Evolutionary conservation across 768 basidiomycete species (phyloP), one percentile per base, ranked within the genome.

Genomic region (Russula olivacea): DNA sequence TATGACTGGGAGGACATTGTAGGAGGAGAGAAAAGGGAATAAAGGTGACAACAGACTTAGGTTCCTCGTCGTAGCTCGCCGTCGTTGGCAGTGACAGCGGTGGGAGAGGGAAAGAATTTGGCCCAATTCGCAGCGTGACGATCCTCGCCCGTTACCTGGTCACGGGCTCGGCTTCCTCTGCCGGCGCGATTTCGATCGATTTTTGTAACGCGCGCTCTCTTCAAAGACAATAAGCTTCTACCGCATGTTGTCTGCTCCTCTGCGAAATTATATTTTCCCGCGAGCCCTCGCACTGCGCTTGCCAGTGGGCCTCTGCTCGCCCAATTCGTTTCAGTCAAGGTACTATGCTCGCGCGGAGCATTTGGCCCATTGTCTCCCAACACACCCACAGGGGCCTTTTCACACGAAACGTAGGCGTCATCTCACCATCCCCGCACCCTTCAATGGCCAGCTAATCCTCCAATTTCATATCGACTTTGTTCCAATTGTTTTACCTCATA

Each of bases 401-500:
- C 40, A 60, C 49, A 36, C 58, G 23, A 64, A 55, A 60, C 63
- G 63, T 64, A 55, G 47, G 58, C 32, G 9, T 55, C 53, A 21
- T 64, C 40, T 64, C 47, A 36, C 38, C 17, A 21, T 49, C 52
- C 34, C 12, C 21, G 23, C 58, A 43, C 25, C 11, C 34, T 36
- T 19, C 49, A 36, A 25, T 45, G 12, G 25, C 21, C 50, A 19
- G 21, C 52, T 23, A 54, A 38, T 9, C 1, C 21, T 14, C n/a
- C 40, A 60, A 67, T 62, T 66, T 60, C 55, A 66, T 45, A 64
- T 59, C 40, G 55, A 55, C 58, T 32, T 53, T 61, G 58, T 66
- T 49, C 61, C 66, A 68, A 68, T 68, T 66, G 57, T 59, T 65
- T 61, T 61, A 53, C 64, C 41, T 36, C 55, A 36, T 57, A 54